phyloP scores from a whole-genome alignment of 2,329 filamentous ascomycete genomes.

The Colletotrichum eleusines region DNA sequence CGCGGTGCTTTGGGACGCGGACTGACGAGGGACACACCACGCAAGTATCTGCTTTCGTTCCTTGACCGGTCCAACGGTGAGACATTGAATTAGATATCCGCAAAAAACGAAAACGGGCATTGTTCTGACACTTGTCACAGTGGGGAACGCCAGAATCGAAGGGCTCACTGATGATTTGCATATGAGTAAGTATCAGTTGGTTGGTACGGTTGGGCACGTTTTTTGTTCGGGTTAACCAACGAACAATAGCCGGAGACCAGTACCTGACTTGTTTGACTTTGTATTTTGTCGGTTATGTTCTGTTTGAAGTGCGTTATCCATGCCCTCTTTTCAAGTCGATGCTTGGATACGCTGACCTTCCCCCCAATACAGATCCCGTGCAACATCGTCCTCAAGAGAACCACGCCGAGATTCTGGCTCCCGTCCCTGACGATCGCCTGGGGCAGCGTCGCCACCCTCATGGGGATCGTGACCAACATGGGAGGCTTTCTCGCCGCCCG shows the following conservation, averaged over 20 bases:
- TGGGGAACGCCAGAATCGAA: slow-evolving; percentile 69
- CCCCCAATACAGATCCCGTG: slow-evolving; percentile 63
- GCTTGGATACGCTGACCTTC: slow-evolving; percentile 29
- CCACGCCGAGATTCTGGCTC: slow-evolving; percentile 68
- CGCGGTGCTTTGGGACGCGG: rapidly evolving
- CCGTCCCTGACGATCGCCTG: slow-evolving; percentile 68
- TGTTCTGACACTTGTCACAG: slow-evolving; percentile 49
- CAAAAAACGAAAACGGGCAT: slow-evolving; percentile 43
- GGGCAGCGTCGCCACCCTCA: slow-evolving; percentile 66
- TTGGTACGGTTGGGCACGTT: slow-evolving; percentile 40
- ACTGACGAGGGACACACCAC: background rate
- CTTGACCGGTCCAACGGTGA: slow-evolving; percentile 69
- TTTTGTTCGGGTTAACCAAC: background rate
- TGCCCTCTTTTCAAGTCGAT: too few relatives aligned
- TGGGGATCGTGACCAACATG: slow-evolving; percentile 63
- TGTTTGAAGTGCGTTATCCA: slow-evolving; percentile 61
- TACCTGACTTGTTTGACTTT: slow-evolving; percentile 75
- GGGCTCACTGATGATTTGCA: slow-evolving; percentile 64
- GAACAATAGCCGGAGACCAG: slow-evolving; percentile 63
- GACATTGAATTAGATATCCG: slow-evolving; percentile 45
- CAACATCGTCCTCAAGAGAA: slow-evolving; percentile 72
- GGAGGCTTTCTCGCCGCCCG: slow-evolving; percentile 65
- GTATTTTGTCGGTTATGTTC: slow-evolving; percentile 73
- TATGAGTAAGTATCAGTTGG: slow-evolving; percentile 60
- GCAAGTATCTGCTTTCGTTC: slow-evolving; percentile 66